A percentile compares a stretch with the other conserved stretches of the same genome.
These are phyloP conservation scores for Hygrocybe punicea DNA, from an alignment of 768 basidiomycete species.

Conservation along the genomic window DNA sequence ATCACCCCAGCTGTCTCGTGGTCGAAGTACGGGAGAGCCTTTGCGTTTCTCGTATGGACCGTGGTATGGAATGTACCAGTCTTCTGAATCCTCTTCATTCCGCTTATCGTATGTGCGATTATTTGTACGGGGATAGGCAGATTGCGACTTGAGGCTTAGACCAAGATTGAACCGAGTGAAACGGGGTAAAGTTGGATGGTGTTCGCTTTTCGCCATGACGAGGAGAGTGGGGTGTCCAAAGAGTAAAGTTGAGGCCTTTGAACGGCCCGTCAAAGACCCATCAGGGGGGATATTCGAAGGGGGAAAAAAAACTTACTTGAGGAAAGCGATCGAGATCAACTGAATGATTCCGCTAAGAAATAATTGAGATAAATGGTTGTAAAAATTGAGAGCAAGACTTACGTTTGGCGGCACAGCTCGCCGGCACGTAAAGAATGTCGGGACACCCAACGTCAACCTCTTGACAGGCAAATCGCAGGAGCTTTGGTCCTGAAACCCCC, in stretches of 20 bases:
- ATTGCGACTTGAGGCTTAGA: slow-evolving; percentile 12
- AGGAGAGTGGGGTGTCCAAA: neutral
- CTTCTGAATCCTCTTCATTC: slow-evolving; percentile 33
- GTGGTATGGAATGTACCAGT: slow-evolving; percentile 66
- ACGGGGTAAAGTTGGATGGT: slow-evolving; percentile 21
- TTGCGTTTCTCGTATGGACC: slow-evolving; percentile 54
- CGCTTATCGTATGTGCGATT: slow-evolving; percentile 3
- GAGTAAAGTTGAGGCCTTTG: neutral
- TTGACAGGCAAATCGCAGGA: too few species aligned
- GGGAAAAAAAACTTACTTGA: neutral
- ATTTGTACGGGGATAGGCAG: slow-evolving; percentile 1
- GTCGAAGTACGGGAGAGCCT: slow-evolving; percentile 26
- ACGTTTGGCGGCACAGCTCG: too few species aligned
- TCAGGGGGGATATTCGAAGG: neutral
- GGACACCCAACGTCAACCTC: too few species aligned
- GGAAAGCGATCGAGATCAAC: too few species aligned
- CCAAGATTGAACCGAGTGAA: slow-evolving; percentile 39
- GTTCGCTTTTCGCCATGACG: neutral
- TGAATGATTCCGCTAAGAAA: too few species aligned
- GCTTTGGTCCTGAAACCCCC: too few species aligned
- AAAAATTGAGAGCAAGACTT: too few species aligned
- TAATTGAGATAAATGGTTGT: too few species aligned
- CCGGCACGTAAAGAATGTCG: too few species aligned
- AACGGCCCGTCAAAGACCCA: neutral
- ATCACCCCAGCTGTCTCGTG: slow-evolving; percentile 46